phyloP scores from a whole-genome alignment of 2,329 filamentous ascomycete genomes.

The Cercospora sp. region DNA sequence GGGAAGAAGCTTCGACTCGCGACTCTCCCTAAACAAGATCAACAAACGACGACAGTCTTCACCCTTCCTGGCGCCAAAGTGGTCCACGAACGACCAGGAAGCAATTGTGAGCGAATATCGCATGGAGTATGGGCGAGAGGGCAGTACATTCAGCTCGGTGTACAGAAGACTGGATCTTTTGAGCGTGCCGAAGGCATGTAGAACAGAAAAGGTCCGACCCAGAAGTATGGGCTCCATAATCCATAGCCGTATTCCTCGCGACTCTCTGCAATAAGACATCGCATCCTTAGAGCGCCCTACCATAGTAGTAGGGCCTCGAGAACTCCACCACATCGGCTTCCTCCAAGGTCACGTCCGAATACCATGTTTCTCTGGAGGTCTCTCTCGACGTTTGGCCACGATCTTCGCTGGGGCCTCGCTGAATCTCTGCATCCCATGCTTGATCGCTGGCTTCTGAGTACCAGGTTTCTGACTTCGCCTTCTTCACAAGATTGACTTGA shows the following conservation, averaged over 20 bases:
- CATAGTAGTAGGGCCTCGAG: neutral
- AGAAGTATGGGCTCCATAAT: neutral
- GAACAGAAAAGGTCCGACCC: neutral
- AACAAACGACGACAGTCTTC: neutral
- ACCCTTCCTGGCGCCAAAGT: neutral
- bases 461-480: neutral
- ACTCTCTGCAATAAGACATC: neutral
- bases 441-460: slow-evolving; percentile 4
- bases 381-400: neutral
- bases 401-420: neutral
- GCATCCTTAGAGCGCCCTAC: neutral
- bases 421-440: neutral
- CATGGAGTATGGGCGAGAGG: neutral
- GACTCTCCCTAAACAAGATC: neutral
- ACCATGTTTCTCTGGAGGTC: slow-evolving; percentile 3
- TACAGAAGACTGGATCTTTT: neutral
- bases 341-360: slow-evolving; percentile 2
- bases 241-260: neutral
- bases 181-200: neutral
- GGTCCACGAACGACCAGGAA: neutral
- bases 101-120: neutral
- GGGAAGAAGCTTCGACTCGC: neutral
- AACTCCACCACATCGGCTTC: slow-evolving; percentile 1
- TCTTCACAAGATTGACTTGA: neutral
- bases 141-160: neutral